A percentile compares a stretch with the other conserved stretches of the same genome.
Conservation (phyloP, 2,329 filamentous ascomycete species). For the Mycosphaerella sp. region DNA sequence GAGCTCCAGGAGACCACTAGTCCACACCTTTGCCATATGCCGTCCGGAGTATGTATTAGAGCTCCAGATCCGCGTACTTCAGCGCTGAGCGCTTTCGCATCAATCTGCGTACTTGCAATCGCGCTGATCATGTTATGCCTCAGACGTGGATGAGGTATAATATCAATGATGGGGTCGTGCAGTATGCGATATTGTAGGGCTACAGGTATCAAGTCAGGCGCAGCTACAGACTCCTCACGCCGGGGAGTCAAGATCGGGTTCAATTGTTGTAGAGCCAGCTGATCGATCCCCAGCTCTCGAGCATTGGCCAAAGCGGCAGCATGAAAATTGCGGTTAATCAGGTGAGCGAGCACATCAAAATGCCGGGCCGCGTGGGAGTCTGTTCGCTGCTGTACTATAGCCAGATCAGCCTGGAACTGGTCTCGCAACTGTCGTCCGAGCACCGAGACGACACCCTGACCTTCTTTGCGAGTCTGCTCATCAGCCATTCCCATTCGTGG, state of each 20-base stretch:
- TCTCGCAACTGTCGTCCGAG: no score
- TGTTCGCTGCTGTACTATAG: background rate
- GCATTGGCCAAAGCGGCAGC: slow-evolving; percentile 26
- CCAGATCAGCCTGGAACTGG: no score
- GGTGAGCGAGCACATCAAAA: slow-evolving; percentile 28
- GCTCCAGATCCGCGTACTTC: slow-evolving; percentile 26
- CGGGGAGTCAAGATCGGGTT: slow-evolving; percentile 18
- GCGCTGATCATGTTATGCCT: slow-evolving; percentile 28
- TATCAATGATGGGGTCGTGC: slow-evolving; percentile 29
- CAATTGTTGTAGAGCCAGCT: slow-evolving; percentile 16
- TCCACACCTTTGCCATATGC: slow-evolving; percentile 25
- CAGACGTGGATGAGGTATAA: slow-evolving; percentile 26
- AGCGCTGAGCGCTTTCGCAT: slow-evolving; percentile 20
- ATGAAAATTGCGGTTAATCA: slow-evolving; percentile 31
- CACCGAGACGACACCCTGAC: background rate
- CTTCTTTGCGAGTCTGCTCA: slow-evolving; percentile 1
- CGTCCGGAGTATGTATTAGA: slow-evolving; percentile 21
- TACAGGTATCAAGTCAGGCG: slow-evolving; percentile 20
- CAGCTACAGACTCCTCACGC: slow-evolving; percentile 14
- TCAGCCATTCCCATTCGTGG: background rate
- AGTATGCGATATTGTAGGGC: slow-evolving; percentile 26
- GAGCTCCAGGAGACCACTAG: slow-evolving; percentile 36
- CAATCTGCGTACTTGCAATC: slow-evolving; percentile 23
- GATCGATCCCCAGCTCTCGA: slow-evolving; percentile 20
- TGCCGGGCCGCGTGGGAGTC: slow-evolving; percentile 5